Evolutionary conservation across 495 filamentous ascomycete genomes (phyloP).

Genomic region (Hypoxylon fuscum): DNA sequence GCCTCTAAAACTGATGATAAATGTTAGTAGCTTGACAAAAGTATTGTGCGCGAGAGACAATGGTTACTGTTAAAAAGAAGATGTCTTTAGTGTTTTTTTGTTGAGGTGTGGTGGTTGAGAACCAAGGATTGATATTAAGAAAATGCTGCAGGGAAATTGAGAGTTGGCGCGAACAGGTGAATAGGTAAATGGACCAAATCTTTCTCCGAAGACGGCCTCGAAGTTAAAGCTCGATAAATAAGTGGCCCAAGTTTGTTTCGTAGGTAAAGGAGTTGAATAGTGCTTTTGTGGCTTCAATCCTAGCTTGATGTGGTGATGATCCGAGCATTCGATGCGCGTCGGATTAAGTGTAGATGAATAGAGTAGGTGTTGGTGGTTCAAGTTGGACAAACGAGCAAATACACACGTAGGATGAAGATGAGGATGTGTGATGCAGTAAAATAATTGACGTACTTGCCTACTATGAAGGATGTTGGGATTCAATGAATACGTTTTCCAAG

Average conservation of each 20-base stretch:
- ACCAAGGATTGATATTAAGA: background rate
- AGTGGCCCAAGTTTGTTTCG: background rate
- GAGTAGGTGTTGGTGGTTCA: background rate
- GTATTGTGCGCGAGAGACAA: slow-evolving; percentile 12
- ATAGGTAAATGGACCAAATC: background rate
- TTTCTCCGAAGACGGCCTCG: background rate
- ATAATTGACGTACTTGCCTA: slow-evolving; percentile 20
- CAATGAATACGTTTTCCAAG: slow-evolving; percentile 9
- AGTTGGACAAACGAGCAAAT: background rate
- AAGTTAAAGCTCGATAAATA: background rate
- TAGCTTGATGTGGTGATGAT: too few relatives aligned
- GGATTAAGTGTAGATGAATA: too few relatives aligned
- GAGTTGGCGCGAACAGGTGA: too few relatives aligned
- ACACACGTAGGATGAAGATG: background rate
- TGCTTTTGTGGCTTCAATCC: too few relatives aligned
- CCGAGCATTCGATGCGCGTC: too few relatives aligned
- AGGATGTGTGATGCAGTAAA: background rate
- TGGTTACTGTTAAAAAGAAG: background rate
- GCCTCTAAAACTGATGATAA: slow-evolving; percentile 20
- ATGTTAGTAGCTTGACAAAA: slow-evolving; percentile 20
- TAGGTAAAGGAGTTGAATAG: too few relatives aligned
- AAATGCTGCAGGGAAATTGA: background rate
- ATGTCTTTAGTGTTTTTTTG: slow-evolving; percentile 1
- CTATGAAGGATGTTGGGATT: slow-evolving; percentile 14
- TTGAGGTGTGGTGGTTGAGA: background rate